phyloP scores from a whole-genome alignment of 805 yeast genomes.

The Limtongia smithiae region DNA sequence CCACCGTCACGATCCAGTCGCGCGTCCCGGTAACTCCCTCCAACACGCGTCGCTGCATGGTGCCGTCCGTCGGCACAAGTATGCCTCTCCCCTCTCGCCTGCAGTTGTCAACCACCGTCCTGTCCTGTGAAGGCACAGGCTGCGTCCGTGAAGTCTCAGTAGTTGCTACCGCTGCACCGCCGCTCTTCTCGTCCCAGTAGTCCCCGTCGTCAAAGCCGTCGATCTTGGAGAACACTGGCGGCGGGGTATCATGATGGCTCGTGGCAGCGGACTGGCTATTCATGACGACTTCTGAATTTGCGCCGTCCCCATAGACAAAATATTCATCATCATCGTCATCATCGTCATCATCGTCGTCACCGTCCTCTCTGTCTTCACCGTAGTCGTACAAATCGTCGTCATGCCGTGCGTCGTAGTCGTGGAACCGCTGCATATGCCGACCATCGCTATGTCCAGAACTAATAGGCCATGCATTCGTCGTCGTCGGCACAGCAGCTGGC shows the following conservation, averaged over 20 bases:
- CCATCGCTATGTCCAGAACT: background rate
- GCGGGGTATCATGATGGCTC: slow-evolving; percentile 29
- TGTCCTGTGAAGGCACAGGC: background rate
- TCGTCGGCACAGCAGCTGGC: background rate
- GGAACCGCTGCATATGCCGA: background rate
- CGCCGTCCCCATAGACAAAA: slow-evolving; percentile 9
- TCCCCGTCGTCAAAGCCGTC: slow-evolving; percentile 48
- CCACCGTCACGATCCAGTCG: slow-evolving; percentile 22
- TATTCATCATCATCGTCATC: slow-evolving; percentile 22
- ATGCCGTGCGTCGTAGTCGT: background rate
- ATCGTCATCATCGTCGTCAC: slow-evolving; percentile 29
- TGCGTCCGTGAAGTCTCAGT: background rate
- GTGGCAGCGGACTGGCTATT: slow-evolving; percentile 6
- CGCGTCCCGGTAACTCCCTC: slow-evolving; percentile 22
- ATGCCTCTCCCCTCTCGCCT: background rate
- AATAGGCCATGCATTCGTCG: background rate
- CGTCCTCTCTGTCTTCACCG: slow-evolving; percentile 3
- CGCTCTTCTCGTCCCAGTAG: slow-evolving; percentile 45
- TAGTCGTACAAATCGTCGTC: background rate
- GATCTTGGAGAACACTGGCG: slow-evolving; percentile 46
- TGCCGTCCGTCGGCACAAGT: slow-evolving; percentile 15
- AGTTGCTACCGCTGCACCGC: background rate
- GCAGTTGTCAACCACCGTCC: no score
- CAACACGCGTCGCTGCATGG: slow-evolving; percentile 6
- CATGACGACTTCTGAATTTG: slow-evolving; percentile 8